These are phyloP conservation scores for Xylaria arbuscula DNA, from an alignment of 2,329 filamentous ascomycete genomes.

Conservation along the genomic window DNA sequence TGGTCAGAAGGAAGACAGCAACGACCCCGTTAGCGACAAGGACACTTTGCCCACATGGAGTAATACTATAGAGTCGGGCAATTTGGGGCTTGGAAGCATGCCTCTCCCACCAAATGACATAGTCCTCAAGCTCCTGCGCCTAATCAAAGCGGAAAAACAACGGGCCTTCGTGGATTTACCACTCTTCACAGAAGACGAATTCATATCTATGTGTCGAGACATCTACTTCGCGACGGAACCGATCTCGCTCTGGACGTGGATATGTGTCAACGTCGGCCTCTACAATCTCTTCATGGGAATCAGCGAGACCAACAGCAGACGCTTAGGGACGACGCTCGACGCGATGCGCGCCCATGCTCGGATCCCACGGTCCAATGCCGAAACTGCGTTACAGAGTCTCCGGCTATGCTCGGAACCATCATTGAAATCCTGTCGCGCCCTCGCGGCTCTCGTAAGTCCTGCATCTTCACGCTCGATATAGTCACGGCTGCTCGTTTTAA, in stretches of 20 bases:
- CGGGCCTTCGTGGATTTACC: slow-evolving; percentile 47
- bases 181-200: slow-evolving; percentile 43
- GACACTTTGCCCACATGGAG: slow-evolving; percentile 4
- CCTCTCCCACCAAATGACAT: slow-evolving; percentile 45
- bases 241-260: slow-evolving; percentile 46
- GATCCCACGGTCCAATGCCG: slow-evolving; percentile 41
- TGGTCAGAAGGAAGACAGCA: slow-evolving; percentile 14
- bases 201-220: slow-evolving; percentile 44
- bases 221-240: slow-evolving; percentile 49
- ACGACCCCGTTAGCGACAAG: slow-evolving; percentile 12
- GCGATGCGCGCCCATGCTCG: slow-evolving; percentile 29
- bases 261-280: slow-evolving; percentile 46
- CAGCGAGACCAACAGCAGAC: slow-evolving; percentile 26
- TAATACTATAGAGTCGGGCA: slow-evolving; percentile 15
- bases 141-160: slow-evolving; percentile 43
- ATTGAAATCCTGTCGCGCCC: slow-evolving; percentile 44
- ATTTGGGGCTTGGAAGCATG: slow-evolving; percentile 35
- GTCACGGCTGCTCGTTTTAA: slow-evolving; percentile 4
- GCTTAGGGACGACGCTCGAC: slow-evolving; percentile 36
- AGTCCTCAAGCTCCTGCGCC: slow-evolving; percentile 45
- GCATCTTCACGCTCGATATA: too few relatives aligned
- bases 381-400: slow-evolving; percentile 45
- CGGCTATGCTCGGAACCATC: slow-evolving; percentile 48
- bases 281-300: slow-evolving; percentile 42
- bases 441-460: slow-evolving; percentile 44